Evolutionary conservation across 306 rosid species (phyloP).

Genomic region (Cicer cuneatum): DNA sequence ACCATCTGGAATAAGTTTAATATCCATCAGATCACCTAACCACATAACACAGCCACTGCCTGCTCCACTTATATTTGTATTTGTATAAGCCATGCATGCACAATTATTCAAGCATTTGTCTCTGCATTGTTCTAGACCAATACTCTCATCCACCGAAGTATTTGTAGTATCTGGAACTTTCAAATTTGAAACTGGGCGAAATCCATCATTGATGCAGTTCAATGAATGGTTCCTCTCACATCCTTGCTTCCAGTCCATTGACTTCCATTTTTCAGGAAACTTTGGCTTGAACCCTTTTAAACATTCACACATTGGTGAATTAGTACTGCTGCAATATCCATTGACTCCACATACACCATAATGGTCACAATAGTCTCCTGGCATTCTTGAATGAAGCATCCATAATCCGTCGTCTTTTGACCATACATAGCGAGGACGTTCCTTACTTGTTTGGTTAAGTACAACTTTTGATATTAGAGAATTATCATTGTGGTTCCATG

Average conservation of each 20-base stretch:
- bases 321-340: conserved; percentile 7
- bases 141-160: conserved; percentile 17
- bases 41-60: conserved; percentile 48
- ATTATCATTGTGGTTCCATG: background rate
- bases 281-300: conserved; percentile 38
- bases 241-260: conserved; percentile 19
- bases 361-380: background rate
- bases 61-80: conserved; percentile 40
- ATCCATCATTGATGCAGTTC: conserved; percentile 34
- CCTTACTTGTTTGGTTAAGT: background rate
- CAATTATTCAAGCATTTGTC: conserved; percentile 35
- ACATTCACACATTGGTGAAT: conserved; percentile 38
- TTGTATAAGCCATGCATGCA: conserved; percentile 44
- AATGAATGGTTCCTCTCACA: conserved; percentile 19
- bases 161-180: conserved; percentile 41
- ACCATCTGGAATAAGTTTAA: background rate
- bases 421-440: conserved; percentile 22
- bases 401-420: background rate
- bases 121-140: conserved; percentile 23
- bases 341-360: conserved; percentile 38
- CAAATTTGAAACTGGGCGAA: background rate
- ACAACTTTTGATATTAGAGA: conserved; percentile 11
- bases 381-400: background rate
- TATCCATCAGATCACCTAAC: conserved; percentile 33
- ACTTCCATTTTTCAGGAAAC: conserved; percentile 1